Evolutionary conservation across 2,329 filamentous ascomycete species (phyloP).

Genomic region (Colletotrichum eleusines): DNA sequence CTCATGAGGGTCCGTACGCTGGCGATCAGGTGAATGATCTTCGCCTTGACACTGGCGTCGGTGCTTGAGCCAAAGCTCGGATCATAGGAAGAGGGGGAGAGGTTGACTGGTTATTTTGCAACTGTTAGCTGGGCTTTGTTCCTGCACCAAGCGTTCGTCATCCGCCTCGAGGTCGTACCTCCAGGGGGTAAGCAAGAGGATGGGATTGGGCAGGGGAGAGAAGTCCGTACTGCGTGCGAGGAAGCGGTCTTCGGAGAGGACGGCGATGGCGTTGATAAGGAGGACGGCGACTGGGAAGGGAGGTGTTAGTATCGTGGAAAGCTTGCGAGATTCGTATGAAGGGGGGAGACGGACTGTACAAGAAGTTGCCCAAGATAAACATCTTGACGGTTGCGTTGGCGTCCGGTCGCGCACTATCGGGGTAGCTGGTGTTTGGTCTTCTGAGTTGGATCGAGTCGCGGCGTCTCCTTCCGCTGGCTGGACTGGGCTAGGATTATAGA

Average conservation of each 20-base stretch:
- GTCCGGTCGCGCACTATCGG: neutral
- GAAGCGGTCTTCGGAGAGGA: conserved; percentile 95
- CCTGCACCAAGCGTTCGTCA: neutral
- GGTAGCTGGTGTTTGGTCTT: neutral
- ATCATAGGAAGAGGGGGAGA: conserved; percentile 77
- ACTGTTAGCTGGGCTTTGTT: neutral
- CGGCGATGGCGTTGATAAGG: conserved; percentile 91
- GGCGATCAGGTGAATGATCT: conserved; percentile 89
- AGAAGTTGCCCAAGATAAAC: conserved; percentile 78
- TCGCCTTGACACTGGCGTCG: conserved; percentile 85
- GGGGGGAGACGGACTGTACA: conserved; percentile 65
- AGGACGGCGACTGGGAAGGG: conserved; percentile 75
- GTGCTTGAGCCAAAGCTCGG: conserved; percentile 81
- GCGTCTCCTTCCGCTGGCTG: neutral
- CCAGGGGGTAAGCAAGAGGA: neutral
- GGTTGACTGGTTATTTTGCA: conserved; percentile 70
- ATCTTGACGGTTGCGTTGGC: conserved; percentile 54
- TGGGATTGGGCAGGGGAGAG: neutral
- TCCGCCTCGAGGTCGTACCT: neutral
- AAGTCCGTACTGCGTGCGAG: conserved; percentile 71
- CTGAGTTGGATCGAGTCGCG: conserved; percentile 9
- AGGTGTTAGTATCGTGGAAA: conserved; percentile 17
- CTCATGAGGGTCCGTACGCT: conserved; percentile 93
- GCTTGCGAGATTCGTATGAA: neutral
- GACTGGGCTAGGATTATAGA: neutral